A percentile compares a stretch with the other conserved stretches of the same genome.
Evolutionary conservation across 225 moss, liverwort and hornwort species (phyloP).

Genomic region (Sphagnum tenellum): DNA sequence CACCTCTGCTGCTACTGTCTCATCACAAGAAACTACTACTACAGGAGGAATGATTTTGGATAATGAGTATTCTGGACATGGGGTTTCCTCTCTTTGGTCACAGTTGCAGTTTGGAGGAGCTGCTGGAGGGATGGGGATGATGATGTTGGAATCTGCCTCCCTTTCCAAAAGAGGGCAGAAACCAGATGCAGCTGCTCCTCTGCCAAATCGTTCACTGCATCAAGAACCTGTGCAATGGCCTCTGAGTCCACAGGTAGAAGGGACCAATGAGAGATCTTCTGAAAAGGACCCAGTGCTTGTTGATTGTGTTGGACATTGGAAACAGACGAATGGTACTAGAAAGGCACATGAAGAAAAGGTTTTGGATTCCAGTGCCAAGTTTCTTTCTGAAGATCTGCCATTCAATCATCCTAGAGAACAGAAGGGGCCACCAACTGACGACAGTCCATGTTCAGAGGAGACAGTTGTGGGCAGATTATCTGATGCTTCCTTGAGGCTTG

Average conservation of each 20-base stretch:
- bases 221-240: conserved; percentile 5
- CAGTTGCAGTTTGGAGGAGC: too few relatives aligned
- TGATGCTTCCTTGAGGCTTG: too few relatives aligned
- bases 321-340: conserved; percentile 5
- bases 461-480: too few relatives aligned
- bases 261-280: too few relatives aligned
- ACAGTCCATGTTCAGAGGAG: too few relatives aligned
- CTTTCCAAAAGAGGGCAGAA: conserved; percentile 4
- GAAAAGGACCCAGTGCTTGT: conserved; percentile 15
- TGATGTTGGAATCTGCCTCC: too few relatives aligned
- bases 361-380: conserved; percentile 7
- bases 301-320: conserved; percentile 7
- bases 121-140: too few relatives aligned
- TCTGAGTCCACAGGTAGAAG: conserved; percentile 1
- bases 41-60: too few relatives aligned
- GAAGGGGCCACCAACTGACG: not conserved
- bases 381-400: conserved; percentile 15
- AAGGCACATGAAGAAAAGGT: conserved; percentile 24
- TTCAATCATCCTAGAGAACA: conserved; percentile 13
- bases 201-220: conserved; percentile 22
- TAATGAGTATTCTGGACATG: too few relatives aligned
- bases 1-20: too few relatives aligned
- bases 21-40: too few relatives aligned
- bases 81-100: too few relatives aligned
- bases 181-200: conserved; percentile 25